Percentiles rank a stretch among this genome's conserved stretches.
Evolutionary conservation across 2,329 filamentous ascomycete genomes (phyloP).

Genomic region (Fusarium nelsonii): DNA sequence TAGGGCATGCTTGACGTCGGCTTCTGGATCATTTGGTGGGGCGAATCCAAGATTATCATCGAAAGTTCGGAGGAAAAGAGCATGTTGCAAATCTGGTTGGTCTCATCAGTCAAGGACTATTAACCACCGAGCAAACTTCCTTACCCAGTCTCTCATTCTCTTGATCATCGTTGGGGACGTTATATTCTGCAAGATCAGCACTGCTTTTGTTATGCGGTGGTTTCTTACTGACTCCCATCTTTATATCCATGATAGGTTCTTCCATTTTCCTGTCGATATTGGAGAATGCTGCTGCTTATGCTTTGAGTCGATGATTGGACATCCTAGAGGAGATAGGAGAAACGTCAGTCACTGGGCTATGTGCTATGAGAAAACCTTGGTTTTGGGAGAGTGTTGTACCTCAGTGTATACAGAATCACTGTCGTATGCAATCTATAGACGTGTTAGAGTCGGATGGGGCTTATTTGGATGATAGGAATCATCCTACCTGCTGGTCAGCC

Average conservation of each 20-base stretch:
- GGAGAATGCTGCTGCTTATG: constrained; percentile 23
- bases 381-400: neutral
- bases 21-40: neutral
- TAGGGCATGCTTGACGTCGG: constrained; percentile 15
- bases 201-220: rapidly evolving
- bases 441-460: neutral
- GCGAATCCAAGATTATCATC: constrained; percentile 21
- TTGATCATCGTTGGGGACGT: constrained; percentile 24
- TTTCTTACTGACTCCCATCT: constrained; percentile 18
- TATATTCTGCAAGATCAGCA: constrained; percentile 13
- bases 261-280: constrained; percentile 25
- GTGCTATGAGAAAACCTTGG: rapidly evolving
- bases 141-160: constrained; percentile 34
- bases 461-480: rapidly evolving
- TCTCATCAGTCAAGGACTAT: rapidly evolving
- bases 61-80: constrained; percentile 23
- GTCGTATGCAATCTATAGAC: neutral
- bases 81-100: constrained; percentile 22
- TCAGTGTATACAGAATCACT: constrained; percentile 6
- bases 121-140: rapidly evolving
- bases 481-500: constrained; percentile 10
- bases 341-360: neutral
- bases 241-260: constrained; percentile 28
- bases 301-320: constrained; percentile 12
- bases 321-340: neutral